Percentiles rank a stretch among this genome's conserved stretches.
phyloP scores from a whole-genome alignment of 2,329 filamentous ascomycete species.

The Alternaria gansuensis region DNA sequence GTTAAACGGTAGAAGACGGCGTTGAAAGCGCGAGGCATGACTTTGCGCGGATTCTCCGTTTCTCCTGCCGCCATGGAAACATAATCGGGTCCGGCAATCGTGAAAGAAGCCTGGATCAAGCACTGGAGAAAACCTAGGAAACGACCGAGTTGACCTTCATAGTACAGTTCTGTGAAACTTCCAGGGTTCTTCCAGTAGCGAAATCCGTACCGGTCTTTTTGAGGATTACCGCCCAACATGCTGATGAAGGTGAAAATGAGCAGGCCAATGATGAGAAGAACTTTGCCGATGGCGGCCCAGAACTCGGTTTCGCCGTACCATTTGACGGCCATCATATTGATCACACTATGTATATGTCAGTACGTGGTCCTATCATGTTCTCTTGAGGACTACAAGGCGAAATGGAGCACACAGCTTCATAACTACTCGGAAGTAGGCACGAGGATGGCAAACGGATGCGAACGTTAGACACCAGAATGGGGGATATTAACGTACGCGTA shows the following conservation, averaged over 20 bases:
- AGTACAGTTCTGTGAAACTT: constrained; percentile 71
- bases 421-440: background rate
- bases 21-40: constrained; percentile 77
- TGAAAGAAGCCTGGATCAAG: constrained; percentile 67
- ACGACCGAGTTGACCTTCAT: constrained; percentile 72
- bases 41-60: constrained; percentile 56
- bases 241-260: constrained; percentile 74
- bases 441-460: background rate
- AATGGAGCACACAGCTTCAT: background rate
- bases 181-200: constrained; percentile 67
- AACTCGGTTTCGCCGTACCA: constrained; percentile 71
- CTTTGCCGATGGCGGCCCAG: constrained; percentile 70
- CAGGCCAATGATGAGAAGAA: constrained; percentile 58
- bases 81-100: constrained; percentile 60
- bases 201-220: constrained; percentile 60
- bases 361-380: background rate
- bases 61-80: constrained; percentile 61
- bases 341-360: constrained; percentile 48
- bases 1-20: constrained; percentile 81
- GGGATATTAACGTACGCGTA: constrained; percentile 61
- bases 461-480: background rate
- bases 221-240: constrained; percentile 83
- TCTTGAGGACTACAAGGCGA: background rate
- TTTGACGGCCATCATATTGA: constrained; percentile 72
- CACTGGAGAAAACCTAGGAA: constrained; percentile 81